These are phyloP conservation scores for Leishmania arabica DNA, from an alignment of 208 protist species.

Conservation along the genomic window DNA sequence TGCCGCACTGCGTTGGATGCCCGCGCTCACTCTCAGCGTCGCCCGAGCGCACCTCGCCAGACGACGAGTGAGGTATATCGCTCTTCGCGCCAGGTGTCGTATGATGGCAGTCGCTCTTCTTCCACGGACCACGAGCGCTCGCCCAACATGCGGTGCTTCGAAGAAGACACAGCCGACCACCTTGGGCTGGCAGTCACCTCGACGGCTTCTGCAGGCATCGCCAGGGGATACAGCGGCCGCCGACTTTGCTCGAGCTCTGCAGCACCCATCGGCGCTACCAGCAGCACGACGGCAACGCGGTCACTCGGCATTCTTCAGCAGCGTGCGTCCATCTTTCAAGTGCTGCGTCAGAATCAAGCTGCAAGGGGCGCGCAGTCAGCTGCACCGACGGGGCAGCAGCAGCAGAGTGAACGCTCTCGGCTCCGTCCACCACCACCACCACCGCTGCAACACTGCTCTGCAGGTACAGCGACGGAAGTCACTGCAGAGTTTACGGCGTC, in stretches of 20 bases:
- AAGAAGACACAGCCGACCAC: constrained; percentile 4
- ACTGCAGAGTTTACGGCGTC: neutral
- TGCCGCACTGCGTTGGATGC: neutral
- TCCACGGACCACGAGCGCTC: neutral
- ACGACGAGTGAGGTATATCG: neutral
- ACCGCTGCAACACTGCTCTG: neutral
- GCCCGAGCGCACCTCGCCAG: neutral
- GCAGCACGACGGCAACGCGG: neutral
- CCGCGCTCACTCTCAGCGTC: neutral
- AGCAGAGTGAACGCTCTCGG: neutral
- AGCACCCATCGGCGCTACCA: neutral
- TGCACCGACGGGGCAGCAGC: neutral
- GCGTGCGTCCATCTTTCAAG: constrained; percentile 29
- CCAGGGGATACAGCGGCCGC: neutral
- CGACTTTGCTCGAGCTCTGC: neutral
- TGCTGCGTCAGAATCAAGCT: constrained; percentile 10
- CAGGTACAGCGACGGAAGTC: neutral
- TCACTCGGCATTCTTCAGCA: constrained; percentile 15
- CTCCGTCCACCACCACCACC: constrained; percentile 7
- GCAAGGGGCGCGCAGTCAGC: neutral
- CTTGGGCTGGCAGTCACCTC: neutral
- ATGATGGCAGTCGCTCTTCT: neutral
- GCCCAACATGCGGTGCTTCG: constrained; percentile 13
- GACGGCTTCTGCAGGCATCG: neutral
- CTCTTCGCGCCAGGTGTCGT: neutral